These are phyloP conservation scores for Penicillium sp. DNA, from an alignment of 2,329 filamentous ascomycete genomes.

Conservation along the genomic window DNA sequence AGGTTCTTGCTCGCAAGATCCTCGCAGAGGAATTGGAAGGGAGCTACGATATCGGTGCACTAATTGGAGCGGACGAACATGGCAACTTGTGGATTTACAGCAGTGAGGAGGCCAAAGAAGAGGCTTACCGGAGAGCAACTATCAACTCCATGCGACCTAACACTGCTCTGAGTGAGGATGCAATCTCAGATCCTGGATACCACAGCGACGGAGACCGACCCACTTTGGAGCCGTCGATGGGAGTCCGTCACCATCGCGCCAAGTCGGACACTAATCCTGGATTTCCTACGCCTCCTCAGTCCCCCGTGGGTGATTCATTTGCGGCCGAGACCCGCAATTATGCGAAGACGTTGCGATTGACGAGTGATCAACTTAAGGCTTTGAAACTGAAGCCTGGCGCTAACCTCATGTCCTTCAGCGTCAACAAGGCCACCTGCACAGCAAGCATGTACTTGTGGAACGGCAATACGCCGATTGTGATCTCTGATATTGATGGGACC, in stretches of 20 bases:
- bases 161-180: constrained; percentile 63
- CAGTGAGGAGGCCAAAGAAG: constrained; percentile 91
- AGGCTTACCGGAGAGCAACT: constrained; percentile 63
- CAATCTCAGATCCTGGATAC: constrained; percentile 87
- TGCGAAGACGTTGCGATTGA: constrained; percentile 91
- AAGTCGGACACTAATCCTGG: constrained; percentile 67
- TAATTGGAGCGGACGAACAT: constrained; percentile 91
- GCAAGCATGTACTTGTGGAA: constrained; percentile 94
- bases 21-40: constrained; percentile 89
- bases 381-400: constrained; percentile 77
- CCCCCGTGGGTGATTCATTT: constrained; percentile 45
- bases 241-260: constrained; percentile 50
- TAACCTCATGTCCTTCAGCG: constrained; percentile 92
- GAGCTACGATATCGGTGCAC: constrained; percentile 89
- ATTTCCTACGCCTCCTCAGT: constrained; percentile 56
- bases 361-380: constrained; percentile 88
- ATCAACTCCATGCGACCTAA: constrained; percentile 51
- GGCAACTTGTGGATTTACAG: constrained; percentile 99
- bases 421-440: constrained; percentile 87
- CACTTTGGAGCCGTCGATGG: constrained; percentile 60
- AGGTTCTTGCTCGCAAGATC: constrained; percentile 89
- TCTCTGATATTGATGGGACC: constrained; percentile 97
- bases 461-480: constrained; percentile 86
- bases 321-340: constrained; percentile 76
- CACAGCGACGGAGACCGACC: constrained; percentile 77